phyloP scores from a whole-genome alignment of 257 asterid species.

The Euphrasia confusa region DNA sequence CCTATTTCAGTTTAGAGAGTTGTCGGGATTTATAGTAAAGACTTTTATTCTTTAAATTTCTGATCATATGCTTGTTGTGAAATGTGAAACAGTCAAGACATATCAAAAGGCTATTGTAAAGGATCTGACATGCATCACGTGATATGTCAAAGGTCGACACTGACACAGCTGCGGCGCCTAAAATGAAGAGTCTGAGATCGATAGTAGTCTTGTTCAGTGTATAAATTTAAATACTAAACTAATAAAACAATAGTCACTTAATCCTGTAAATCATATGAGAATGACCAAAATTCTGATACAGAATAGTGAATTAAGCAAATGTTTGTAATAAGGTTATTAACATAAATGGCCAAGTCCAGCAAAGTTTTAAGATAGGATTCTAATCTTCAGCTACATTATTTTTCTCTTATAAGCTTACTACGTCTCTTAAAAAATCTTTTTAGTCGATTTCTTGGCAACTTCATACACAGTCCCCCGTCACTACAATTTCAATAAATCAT shows the following conservation, averaged over 20 bases:
- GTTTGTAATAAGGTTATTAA: conserved; percentile 6
- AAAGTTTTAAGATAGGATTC: background rate
- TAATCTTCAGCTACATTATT: conserved; percentile 7
- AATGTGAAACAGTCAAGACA: background rate
- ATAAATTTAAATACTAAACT: conserved; percentile 1
- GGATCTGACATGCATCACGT: no score
- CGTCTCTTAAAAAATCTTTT: conserved; percentile 10
- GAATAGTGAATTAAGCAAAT: conserved; percentile 9
- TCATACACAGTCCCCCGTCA: conserved; percentile 15
- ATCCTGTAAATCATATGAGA: background rate
- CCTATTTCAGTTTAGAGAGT: background rate
- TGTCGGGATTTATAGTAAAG: background rate
- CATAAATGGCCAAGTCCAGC: conserved; percentile 10
- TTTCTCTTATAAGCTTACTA: conserved; percentile 1
- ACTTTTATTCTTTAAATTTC: background rate
- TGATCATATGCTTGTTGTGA: background rate
- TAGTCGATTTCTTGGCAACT: conserved; percentile 3
- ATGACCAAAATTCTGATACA: background rate
- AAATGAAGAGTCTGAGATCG: background rate
- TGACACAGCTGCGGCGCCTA: no score
- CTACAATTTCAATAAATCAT: conserved; percentile 11
- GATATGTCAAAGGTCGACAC: no score
- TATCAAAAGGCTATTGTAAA: background rate
- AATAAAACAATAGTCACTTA: background rate
- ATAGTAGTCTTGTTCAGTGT: background rate